These are phyloP conservation scores for Fusarium redolens DNA, from an alignment of 2,329 filamentous ascomycete genomes.

Conservation along the genomic window DNA sequence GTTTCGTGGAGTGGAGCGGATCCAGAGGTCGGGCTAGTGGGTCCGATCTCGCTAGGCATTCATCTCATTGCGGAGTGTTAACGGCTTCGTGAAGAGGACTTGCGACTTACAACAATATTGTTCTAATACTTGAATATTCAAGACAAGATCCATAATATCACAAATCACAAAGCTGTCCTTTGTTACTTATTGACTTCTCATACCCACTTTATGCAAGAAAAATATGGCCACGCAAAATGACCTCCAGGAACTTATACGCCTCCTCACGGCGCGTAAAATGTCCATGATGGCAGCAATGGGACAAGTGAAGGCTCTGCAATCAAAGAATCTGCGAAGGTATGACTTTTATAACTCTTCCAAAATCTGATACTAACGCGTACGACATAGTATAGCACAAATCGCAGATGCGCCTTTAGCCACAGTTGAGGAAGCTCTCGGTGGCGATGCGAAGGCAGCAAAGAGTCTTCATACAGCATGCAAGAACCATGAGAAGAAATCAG, in stretches of 20 bases:
- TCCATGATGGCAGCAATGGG: conserved; percentile 69
- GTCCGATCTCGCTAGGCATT: conserved; percentile 13
- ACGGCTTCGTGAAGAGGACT: background rate
- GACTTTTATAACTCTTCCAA: too few relatives aligned
- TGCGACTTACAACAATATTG: conserved; percentile 35
- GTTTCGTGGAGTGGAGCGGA: conserved; percentile 39
- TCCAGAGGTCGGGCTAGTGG: conserved; percentile 28
- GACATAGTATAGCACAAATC: conserved; percentile 64
- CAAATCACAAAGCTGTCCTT: rapidly evolving
- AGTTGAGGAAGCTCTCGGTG: conserved; percentile 60
- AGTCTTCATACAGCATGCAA: conserved; percentile 66
- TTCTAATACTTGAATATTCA: background rate
- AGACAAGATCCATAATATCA: background rate
- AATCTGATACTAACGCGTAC: background rate
- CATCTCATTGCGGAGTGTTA: conserved; percentile 23
- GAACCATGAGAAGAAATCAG: conserved; percentile 57
- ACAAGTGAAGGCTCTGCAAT: conserved; percentile 68
- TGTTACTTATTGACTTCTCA: background rate
- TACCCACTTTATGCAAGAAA: background rate
- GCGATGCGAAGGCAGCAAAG: conserved; percentile 60
- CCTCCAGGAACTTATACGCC: conserved; percentile 69
- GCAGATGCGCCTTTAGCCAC: conserved; percentile 59
- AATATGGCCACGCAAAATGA: conserved; percentile 69
- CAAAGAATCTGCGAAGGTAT: conserved; percentile 67
- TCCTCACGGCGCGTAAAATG: conserved; percentile 69